These are phyloP conservation scores for Paecilomyces sp. DNA, from an alignment of 2,329 filamentous ascomycete species.

Conservation along the genomic window DNA sequence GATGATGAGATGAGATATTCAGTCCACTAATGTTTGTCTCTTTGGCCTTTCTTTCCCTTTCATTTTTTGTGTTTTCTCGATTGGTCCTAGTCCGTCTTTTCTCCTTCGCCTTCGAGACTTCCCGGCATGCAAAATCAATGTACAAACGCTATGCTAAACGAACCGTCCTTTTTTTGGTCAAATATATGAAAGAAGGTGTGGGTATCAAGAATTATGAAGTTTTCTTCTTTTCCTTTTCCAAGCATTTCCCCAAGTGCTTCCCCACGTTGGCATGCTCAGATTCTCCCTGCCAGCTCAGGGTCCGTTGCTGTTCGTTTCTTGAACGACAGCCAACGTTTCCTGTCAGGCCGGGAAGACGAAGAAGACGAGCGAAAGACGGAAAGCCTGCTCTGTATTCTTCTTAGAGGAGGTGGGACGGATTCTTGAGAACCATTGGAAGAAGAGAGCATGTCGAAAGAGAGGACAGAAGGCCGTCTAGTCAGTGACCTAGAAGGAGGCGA, in stretches of 20 bases:
- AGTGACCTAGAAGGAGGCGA: neutral
- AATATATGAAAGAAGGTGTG: neutral
- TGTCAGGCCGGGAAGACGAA: neutral
- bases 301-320: neutral
- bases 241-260: neutral
- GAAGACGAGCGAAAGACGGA: neutral
- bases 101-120: neutral
- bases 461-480: neutral
- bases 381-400: neutral
- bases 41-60: neutral
- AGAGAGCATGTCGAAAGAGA: neutral
- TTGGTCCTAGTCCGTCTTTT: neutral
- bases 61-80: neutral
- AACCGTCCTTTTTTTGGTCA: neutral
- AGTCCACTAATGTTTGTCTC: neutral
- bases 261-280: neutral
- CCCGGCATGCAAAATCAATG: neutral
- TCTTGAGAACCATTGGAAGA: neutral
- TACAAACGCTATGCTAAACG: neutral
- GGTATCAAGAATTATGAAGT: neutral
- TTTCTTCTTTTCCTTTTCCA: neutral
- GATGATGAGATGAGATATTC: neutral
- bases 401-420: neutral
- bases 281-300: neutral
- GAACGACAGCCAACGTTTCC: neutral